Conservation (phyloP, 805 yeast genomes). For the Kodamaea leandrae region DNA sequence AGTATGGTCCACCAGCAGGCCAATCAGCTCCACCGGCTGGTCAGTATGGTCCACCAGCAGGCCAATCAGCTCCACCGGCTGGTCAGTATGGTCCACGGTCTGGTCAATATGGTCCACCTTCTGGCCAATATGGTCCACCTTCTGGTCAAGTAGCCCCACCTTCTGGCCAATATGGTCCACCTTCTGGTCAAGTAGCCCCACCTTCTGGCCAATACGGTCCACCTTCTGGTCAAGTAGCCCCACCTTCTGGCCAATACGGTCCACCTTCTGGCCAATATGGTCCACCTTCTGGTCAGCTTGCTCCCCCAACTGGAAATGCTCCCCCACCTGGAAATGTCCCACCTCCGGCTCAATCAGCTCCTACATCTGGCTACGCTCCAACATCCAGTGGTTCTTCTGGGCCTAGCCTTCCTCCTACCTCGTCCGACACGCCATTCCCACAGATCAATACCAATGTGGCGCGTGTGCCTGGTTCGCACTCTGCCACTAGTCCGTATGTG, state of each 20-base stretch:
- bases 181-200: not conserved
- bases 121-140: not conserved
- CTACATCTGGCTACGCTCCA: not conserved
- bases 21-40: slow-evolving; percentile 2
- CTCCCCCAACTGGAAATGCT: slow-evolving; percentile 1
- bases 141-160: not conserved
- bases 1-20: not conserved
- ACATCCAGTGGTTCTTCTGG: slow-evolving; percentile 8
- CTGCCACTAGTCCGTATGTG: slow-evolving; percentile 39
- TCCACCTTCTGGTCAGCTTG: not conserved
- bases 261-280: not conserved
- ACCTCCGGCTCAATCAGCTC: not conserved
- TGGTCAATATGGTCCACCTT: slow-evolving; percentile 1
- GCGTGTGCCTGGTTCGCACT: slow-evolving; percentile 18
- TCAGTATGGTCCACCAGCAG: not conserved
- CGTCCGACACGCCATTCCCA: slow-evolving; percentile 1
- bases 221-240: not conserved
- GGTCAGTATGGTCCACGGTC: not conserved
- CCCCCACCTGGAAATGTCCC: slow-evolving; percentile 3
- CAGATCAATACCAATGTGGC: slow-evolving; percentile 26
- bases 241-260: slow-evolving; percentile 2
- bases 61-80: slow-evolving; percentile 1
- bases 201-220: slow-evolving; percentile 1
- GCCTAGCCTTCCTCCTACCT: slow-evolving; percentile 2
- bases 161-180: not conserved